These are phyloP conservation scores for Caloboletus inedulis DNA, from an alignment of 1,284 basidiomycete species.

Conservation along the genomic window DNA sequence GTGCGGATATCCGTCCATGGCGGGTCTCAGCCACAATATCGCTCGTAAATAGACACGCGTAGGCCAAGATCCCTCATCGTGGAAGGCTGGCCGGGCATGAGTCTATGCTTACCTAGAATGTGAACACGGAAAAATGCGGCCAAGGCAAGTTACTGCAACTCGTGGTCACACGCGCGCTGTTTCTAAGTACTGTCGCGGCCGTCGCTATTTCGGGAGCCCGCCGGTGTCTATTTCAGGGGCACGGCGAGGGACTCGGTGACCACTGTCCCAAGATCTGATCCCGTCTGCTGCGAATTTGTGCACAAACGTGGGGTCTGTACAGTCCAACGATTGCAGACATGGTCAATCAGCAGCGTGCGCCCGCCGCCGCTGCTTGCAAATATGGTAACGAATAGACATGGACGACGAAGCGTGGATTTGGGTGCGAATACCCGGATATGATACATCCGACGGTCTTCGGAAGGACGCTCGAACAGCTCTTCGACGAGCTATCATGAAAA, in stretches of 20 bases:
- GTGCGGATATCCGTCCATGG: too few species aligned
- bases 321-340: neutral
- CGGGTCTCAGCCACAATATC: neutral
- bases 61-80: neutral
- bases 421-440: neutral
- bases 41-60: neutral
- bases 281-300: neutral
- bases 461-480: neutral
- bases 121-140: too few species aligned
- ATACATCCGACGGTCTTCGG: neutral
- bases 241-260: too few species aligned
- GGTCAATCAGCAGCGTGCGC: neutral
- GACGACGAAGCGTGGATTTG: neutral
- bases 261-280: neutral
- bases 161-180: too few species aligned
- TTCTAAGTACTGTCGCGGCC: neutral
- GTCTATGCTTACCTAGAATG: neutral
- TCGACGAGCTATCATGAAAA: neutral
- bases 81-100: neutral
- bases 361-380: slow-evolving; percentile 10
- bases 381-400: neutral
- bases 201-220: neutral
- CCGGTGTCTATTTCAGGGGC: neutral
- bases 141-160: too few species aligned
- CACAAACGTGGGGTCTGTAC: neutral